Base-by-base conservation (phyloP, 306 rosid genomes). In the Corylus americana region DNA sequence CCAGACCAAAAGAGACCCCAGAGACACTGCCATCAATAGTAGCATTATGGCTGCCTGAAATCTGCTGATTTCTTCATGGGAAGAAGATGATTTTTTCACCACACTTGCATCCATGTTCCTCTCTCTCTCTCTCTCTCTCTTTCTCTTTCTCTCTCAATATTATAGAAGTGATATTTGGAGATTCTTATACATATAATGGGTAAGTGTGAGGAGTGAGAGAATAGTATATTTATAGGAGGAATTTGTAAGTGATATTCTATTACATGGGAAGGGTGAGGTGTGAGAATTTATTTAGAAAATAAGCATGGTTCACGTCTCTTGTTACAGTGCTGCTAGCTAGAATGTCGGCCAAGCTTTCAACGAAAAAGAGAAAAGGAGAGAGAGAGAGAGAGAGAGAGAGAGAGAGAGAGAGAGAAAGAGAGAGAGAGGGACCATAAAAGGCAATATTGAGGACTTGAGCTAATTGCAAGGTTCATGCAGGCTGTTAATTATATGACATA, bases 1-100 rank as follows among this genome's bases (percentile, higher is more conserved):
- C 97, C 97, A 90, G 29, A 88, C 35, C 49, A 88, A 7, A 74
- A 86, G 13, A 75, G 71, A 74, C 31, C 90, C 94, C 86, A 86
- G 22, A 69, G 88, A 82, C 79, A 88, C 74, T 22, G 77, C 45
- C 61, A 84, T 48, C 77, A 81, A 44, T 37, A 87, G 16, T 37
- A 87, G 57, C 89, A 84, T 84, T 59, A 90, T 62, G 17, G 77
- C 81, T 20, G 62, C 71, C 61, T 85, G 73, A 67, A 73, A 48
- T 58, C 27, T 70, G 1, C 71, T 47, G 74, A 64, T 66, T 53
- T 59, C 81, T 73, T 50, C 79, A 63, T 66, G 63, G 22, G 81
- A 48, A 63, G 72, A 27, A 63, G 77, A 47, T 25, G 78, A 18
- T 55, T 75, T 75, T 62, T 69, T 75, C 54, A 63, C 73, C 77